Conservation (phyloP, 1,284 basidiomycete species). For the Sanguinoderma infundibulare region DNA sequence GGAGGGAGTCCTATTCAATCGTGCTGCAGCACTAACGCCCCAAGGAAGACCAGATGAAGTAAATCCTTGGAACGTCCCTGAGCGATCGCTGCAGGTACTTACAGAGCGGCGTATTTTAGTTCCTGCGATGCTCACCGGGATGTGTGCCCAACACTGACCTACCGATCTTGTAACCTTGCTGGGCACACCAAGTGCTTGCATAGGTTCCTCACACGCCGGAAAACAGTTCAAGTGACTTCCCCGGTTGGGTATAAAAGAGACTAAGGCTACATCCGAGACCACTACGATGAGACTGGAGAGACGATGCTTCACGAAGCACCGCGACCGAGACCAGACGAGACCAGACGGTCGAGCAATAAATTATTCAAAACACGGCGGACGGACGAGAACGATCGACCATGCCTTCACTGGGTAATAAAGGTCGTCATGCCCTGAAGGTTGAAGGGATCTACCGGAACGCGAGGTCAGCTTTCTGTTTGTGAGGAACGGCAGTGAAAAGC, state of each 20-base stretch:
- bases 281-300: background rate
- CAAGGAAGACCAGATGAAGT: no score
- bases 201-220: background rate
- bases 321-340: background rate
- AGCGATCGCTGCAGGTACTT: no score
- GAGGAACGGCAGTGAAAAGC: background rate
- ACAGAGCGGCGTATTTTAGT: no score
- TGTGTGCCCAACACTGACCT: no score
- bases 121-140: no score
- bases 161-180: background rate
- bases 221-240: slow-evolving; percentile 1
- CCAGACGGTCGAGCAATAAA: background rate
- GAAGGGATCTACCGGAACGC: slow-evolving; percentile 31
- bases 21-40: no score
- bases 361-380: background rate
- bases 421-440: slow-evolving; percentile 50
- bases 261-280: slow-evolving; percentile 13
- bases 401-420: slow-evolving; percentile 36
- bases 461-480: background rate
- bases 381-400: background rate
- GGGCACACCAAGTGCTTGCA: background rate
- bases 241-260: background rate
- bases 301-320: background rate
- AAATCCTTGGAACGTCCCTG: no score
- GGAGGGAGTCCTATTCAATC: no score